Percentiles rank a stretch among this genome's conserved stretches.
Evolutionary conservation across 2,329 filamentous ascomycete genomes (phyloP).

Genomic region (Penicillium sp.): DNA sequence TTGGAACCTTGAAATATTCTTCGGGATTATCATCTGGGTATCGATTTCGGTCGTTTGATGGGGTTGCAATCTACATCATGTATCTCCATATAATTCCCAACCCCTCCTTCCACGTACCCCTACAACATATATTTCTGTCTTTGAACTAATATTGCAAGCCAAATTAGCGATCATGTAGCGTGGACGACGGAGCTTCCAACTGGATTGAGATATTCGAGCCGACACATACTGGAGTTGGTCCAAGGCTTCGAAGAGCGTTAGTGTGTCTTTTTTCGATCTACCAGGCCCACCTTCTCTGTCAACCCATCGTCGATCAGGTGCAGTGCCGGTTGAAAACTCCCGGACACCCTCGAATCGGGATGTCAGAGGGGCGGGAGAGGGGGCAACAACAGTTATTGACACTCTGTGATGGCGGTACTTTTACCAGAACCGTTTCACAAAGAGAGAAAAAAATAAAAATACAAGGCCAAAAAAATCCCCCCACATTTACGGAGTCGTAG

Average conservation of each 20-base stretch:
- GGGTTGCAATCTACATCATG: neutral
- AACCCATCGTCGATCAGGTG: conserved; percentile 25
- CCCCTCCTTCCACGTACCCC: too few species aligned
- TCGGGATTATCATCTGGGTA: neutral
- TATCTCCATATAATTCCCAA: neutral
- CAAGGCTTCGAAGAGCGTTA: conserved; percentile 6
- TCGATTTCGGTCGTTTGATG: neutral
- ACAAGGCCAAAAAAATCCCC: neutral
- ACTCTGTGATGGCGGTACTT: neutral
- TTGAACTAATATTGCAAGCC: neutral
- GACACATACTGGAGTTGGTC: conserved; percentile 12
- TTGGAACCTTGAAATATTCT: neutral
- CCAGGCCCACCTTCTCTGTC: conserved; percentile 19
- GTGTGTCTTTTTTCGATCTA: conserved; percentile 8
- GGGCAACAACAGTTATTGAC: neutral
- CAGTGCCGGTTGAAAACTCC: conserved; percentile 1
- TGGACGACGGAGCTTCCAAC: neutral
- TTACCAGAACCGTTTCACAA: neutral
- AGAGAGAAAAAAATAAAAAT: neutral
- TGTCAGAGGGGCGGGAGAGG: neutral
- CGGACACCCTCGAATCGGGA: neutral
- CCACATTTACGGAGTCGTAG: conserved; percentile 4
- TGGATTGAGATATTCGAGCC: conserved; percentile 1
- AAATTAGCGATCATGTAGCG: neutral
- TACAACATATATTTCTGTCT: conserved; percentile 4